Evolutionary conservation across 2,329 filamentous ascomycete species (phyloP).

Genomic region (Fusarium sp.): DNA sequence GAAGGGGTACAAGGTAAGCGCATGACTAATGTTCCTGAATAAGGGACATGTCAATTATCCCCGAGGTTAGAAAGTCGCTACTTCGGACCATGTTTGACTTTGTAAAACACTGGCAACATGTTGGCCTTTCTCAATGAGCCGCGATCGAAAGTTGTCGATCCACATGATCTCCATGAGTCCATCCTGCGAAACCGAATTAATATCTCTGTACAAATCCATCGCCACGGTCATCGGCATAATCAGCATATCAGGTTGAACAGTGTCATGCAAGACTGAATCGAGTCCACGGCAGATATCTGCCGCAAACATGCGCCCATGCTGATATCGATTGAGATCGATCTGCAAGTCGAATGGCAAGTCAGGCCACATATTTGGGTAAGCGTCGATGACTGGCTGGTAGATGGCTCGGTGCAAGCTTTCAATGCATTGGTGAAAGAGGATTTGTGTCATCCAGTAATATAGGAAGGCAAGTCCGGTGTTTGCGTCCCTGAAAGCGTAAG

Average conservation of each 20-base stretch:
- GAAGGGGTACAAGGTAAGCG: neutral
- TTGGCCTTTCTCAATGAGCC: constrained; percentile 53
- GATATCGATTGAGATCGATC: constrained; percentile 56
- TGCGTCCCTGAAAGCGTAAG: constrained; percentile 57
- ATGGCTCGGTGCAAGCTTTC: constrained; percentile 56
- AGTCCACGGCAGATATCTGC: constrained; percentile 61
- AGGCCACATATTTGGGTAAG: constrained; percentile 52
- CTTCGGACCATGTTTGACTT: constrained; percentile 52
- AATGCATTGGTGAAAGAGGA: constrained; percentile 61
- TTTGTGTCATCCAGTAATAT: constrained; percentile 64
- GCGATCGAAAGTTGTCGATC: constrained; percentile 56
- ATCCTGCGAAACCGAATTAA: constrained; percentile 52
- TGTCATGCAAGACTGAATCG: constrained; percentile 56
- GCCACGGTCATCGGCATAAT: constrained; percentile 55
- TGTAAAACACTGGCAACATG: constrained; percentile 53
- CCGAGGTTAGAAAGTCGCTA: constrained; percentile 42
- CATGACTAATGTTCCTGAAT: neutral
- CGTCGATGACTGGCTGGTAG: constrained; percentile 55
- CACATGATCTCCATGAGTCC: constrained; percentile 58
- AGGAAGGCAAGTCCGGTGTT: constrained; percentile 58
- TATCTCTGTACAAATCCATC: constrained; percentile 54
- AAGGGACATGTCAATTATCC: neutral
- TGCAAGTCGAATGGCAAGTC: constrained; percentile 51
- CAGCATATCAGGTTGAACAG: constrained; percentile 59
- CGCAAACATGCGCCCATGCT: constrained; percentile 56